Conservation (phyloP, 208 protist genomes). For the Trypanosoma theileri region DNA sequence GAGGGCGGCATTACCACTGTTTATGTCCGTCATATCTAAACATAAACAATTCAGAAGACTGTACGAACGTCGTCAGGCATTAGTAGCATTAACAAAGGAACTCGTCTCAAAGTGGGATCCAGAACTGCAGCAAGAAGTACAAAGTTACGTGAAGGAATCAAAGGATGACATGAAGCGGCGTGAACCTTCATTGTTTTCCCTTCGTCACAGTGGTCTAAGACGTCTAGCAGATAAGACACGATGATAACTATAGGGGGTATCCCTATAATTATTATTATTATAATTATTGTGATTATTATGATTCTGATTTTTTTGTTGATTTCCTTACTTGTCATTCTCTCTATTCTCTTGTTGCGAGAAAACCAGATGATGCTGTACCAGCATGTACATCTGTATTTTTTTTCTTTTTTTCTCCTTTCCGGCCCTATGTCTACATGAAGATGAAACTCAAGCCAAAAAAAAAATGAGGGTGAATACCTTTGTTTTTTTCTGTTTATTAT, state of each 20-base stretch:
- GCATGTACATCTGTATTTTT: too few relatives aligned
- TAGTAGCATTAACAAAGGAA: constrained; percentile 51
- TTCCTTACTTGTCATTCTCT: too few relatives aligned
- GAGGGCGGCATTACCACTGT: constrained; percentile 77
- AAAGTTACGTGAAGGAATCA: constrained; percentile 47
- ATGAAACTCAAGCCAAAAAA: background rate
- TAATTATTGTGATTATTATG: constrained; percentile 12
- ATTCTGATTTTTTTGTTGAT: background rate
- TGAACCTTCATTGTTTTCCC: constrained; percentile 86
- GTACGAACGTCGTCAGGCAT: constrained; percentile 71
- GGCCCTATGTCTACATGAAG: too few relatives aligned
- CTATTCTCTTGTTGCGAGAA: background rate
- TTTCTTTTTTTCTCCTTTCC: too few relatives aligned
- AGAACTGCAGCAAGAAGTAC: constrained; percentile 74
- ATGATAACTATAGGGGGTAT: too few relatives aligned
- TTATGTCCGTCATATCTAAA: constrained; percentile 84
- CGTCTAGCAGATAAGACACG: constrained; percentile 27
- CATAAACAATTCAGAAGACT: constrained; percentile 89
- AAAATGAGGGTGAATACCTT: background rate
- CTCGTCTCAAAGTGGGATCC: constrained; percentile 76
- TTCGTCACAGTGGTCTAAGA: constrained; percentile 72
- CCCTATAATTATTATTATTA: constrained; percentile 2
- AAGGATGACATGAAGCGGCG: constrained; percentile 45
- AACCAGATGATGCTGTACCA: background rate
- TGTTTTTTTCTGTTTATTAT: background rate